Evolutionary conservation across 441 rosid species (phyloP), one percentile per base, ranked within the genome.

Genomic region (Erodium trifolium): DNA sequence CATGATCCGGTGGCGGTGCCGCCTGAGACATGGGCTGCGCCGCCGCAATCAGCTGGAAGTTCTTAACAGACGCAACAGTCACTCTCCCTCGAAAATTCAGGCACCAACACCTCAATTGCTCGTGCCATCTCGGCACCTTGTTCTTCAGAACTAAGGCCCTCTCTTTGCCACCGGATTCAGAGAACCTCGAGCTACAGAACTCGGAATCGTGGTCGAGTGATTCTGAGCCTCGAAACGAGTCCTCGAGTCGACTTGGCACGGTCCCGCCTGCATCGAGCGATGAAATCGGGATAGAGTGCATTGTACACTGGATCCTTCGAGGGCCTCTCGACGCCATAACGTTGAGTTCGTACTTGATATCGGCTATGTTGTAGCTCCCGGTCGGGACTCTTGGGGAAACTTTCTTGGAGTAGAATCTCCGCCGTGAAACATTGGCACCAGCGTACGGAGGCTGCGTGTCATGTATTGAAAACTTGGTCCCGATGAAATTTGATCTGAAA

Each of bases 371-470:
- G 65, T 68, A 73, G 68, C 76, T 73, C 27, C 76, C 76, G 0
- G 72, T 63, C 49, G 76, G 76, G 72, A 73, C 72, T 18, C 49
- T 73, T 27, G 76, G 76, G n/a, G 76, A 73, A n/a, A 73, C 76
- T 53, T 73, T 73, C 55, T 73, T 68, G 12, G 72, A 73, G 35
- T 68, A 27, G 16, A 73, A 73, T 53, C 76, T 37, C 31, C 76
- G 63, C 64, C 72, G 68, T 49, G 72, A 64, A 37, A 68, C 45
- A 67, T 62, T 68, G n/a, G 68, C 65, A 35, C 65, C 62, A 60
- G 65, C 65, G 66, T 53, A 73, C n/a, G 72, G 68, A 73, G 76
- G 76, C 14, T 47, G 53, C 14, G 53, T 47, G 53, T 47, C 53
- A 5, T 47, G 67, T 5, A 73, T 68, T 7, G 68, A 49, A 67